Evolutionary conservation across 805 yeast genomes (phyloP), one percentile per base, ranked within the genome.

Genomic region (Saccharomycopsis sp.): DNA sequence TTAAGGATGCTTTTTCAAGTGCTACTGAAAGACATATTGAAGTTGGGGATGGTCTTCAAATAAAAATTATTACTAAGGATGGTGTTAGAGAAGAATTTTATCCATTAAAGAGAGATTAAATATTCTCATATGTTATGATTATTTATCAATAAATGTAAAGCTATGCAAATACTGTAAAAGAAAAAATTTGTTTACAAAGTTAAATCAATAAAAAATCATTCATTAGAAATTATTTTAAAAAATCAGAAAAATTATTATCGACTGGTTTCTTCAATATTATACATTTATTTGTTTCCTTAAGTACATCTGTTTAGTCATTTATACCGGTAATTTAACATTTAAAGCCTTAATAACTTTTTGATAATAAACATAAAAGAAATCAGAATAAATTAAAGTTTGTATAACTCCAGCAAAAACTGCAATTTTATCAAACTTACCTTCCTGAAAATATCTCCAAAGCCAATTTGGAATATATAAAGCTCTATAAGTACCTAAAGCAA

Each of bases 11-110:
- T 4, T 92, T 92, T 58, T 70, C 86, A 18, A 86, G 96, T 6
- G 98, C 96, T 17, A 89, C 97, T 15, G 98, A 92, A 65, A 82
- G 98, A 71, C 97, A 92, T 62, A 92, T 92, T 52, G 94, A 88
- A 52, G 97, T 92, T 39, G 98, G 98, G 67, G 98, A 92, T 66
- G 94, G 92, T 4, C 70, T 92, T 48, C 95, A 92, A 61, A 79
- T 92, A 36, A 66, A 82, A 49, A 83, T 92, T 52, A 88, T 89
- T 44, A 86, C 96, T 12, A 88, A 87, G 58, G 95, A 87, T 19
- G 98, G 98, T 38, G 84, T 86, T 36, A 73, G 79, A 63, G 77
- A 73, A 32, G 94, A 85, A 59, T 80, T 74, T 61, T 81, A 64
- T 58, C 94, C 94, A 44, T 70, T 92, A 59, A 86, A 92, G 73